Percentiles rank a stretch among this genome's conserved stretches.
Conservation (phyloP, 2,329 filamentous ascomycete genomes). For the Nigrospora osmanthi region DNA sequence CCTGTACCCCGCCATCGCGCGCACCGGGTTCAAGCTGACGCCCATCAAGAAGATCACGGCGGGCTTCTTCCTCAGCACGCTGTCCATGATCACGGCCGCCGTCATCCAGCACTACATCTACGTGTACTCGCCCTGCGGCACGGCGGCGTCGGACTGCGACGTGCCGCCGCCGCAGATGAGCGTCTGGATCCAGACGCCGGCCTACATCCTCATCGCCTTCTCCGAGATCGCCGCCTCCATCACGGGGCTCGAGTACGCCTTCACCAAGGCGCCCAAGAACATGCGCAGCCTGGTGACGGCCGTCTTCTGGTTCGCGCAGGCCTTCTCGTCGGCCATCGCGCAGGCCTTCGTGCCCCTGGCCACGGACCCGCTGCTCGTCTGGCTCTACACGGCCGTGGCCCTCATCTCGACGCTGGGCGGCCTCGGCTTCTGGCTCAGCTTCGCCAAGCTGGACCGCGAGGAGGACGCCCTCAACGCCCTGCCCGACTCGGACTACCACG, state of each 20-base stretch:
- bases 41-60: slow-evolving; percentile 69
- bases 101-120: slow-evolving; percentile 59
- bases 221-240: slow-evolving; percentile 42
- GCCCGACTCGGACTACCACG: slow-evolving; percentile 22
- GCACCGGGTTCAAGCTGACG: slow-evolving; percentile 56
- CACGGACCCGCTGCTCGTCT: slow-evolving; percentile 59
- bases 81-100: slow-evolving; percentile 52
- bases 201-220: slow-evolving; percentile 40
- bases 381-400: slow-evolving; percentile 65
- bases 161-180: slow-evolving; percentile 38
- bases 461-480: slow-evolving; percentile 63
- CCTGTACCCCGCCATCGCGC: slow-evolving; percentile 62
- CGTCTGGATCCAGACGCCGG: slow-evolving; percentile 51
- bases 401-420: slow-evolving; percentile 56
- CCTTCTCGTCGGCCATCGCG: slow-evolving; percentile 59
- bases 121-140: slow-evolving; percentile 50
- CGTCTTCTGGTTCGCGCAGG: slow-evolving; percentile 61
- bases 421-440: slow-evolving; percentile 61
- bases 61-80: slow-evolving; percentile 58
- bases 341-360: slow-evolving; percentile 52
- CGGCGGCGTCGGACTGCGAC: slow-evolving; percentile 36
- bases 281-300: slow-evolving; percentile 68
- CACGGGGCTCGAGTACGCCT: slow-evolving; percentile 64
- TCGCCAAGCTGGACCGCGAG: slow-evolving; percentile 50
- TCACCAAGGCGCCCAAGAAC: slow-evolving; percentile 67